Conservation (phyloP, 305 asterid species). For the Withania somnifera region DNA sequence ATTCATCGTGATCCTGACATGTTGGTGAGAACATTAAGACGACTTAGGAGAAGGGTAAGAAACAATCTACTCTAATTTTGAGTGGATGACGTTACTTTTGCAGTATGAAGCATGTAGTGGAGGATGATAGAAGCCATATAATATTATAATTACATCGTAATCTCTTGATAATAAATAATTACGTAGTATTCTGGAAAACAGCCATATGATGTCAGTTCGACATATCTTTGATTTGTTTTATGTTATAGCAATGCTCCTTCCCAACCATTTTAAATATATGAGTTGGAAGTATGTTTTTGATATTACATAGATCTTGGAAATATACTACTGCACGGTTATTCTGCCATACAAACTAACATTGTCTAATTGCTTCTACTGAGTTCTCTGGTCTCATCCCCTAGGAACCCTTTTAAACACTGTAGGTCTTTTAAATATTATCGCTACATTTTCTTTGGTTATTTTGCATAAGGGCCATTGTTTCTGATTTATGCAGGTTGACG, state of each 20-base stretch:
- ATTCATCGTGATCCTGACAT: conserved; percentile 95
- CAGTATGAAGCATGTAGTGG: not conserved
- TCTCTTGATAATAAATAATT: not conserved
- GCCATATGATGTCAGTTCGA: not conserved
- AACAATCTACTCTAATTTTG: not conserved
- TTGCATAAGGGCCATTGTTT: not conserved
- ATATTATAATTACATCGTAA: not conserved
- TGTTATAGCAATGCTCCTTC: not conserved
- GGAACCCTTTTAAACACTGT: not conserved
- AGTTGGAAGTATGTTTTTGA: not conserved
- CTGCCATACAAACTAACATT: not conserved
- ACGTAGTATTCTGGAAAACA: not conserved
- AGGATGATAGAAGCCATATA: not conserved
- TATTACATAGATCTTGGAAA: not conserved
- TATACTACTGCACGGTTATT: not conserved
- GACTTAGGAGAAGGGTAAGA: conserved; percentile 89
- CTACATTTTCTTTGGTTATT: not conserved
- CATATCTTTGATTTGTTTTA: not conserved
- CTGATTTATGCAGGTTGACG: conserved; percentile 55
- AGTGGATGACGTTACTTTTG: not conserved
- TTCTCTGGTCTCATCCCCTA: not conserved
- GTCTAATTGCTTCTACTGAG: not conserved
- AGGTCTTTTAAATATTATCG: not conserved
- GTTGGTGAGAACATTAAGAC: conserved; percentile 87
- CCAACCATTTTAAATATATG: not conserved